Conservation (phyloP, 2,329 filamentous ascomycete genomes). For the Hymenoscyphus repandus region DNA sequence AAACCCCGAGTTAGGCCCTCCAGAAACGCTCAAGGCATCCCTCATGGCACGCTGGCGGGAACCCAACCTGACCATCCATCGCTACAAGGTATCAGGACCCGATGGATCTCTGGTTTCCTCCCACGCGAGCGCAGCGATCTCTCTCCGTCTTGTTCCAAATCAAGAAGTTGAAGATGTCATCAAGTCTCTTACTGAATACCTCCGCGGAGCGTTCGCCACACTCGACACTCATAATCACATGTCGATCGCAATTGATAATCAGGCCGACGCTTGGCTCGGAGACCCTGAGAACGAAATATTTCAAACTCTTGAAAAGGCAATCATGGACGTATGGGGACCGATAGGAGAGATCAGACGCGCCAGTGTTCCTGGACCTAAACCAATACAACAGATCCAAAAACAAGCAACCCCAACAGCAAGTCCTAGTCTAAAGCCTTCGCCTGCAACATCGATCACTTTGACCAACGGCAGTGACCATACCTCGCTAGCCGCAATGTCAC, state of each 20-base stretch:
- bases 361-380: conserved; percentile 36
- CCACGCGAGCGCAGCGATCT: conserved; percentile 82
- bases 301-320: conserved; percentile 76
- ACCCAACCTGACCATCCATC: conserved; percentile 88
- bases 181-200: conserved; percentile 58
- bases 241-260: conserved; percentile 80
- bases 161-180: conserved; percentile 81
- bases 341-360: conserved; percentile 32
- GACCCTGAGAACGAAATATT: conserved; percentile 90
- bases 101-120: conserved; percentile 90
- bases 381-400: conserved; percentile 18
- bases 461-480: conserved; percentile 39
- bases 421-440: conserved; percentile 35
- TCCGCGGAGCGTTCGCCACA: conserved; percentile 64
- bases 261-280: conserved; percentile 93
- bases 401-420: conserved; percentile 15
- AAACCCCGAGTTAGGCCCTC: conserved; percentile 54
- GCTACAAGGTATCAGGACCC: conserved; percentile 86
- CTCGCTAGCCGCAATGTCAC: conserved; percentile 23
- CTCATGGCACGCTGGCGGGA: conserved; percentile 95
- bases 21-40: conserved; percentile 70
- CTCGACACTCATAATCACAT: conserved; percentile 79
- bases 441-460: conserved; percentile 46
- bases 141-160: conserved; percentile 86
- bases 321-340: conserved; percentile 77